Conservation (phyloP, 1,284 basidiomycete species). For the Apiotrichum brassicae region DNA sequence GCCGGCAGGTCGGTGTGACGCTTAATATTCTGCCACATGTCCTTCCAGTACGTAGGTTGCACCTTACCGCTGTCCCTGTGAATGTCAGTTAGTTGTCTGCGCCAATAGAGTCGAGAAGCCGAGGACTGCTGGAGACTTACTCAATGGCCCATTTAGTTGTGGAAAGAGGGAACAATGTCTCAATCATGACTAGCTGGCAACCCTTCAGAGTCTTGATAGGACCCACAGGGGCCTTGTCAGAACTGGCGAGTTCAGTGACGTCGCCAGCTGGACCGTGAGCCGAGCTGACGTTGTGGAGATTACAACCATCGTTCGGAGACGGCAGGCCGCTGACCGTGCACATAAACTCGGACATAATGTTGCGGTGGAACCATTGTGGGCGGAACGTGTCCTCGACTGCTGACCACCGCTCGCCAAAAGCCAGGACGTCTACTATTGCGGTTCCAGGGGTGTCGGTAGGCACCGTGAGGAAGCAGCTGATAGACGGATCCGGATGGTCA, state of each 20-base stretch:
- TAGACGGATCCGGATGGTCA: constrained; percentile 40
- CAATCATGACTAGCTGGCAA: constrained; percentile 31
- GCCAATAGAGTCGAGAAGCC: too few species aligned
- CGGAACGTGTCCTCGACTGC: constrained; percentile 42
- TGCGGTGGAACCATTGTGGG: constrained; percentile 57
- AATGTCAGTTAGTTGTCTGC: too few species aligned
- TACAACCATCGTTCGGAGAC: constrained; percentile 23
- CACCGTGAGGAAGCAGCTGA: constrained; percentile 31
- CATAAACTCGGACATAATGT: constrained; percentile 45
- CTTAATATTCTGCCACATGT: too few species aligned
- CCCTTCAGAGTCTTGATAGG: constrained; percentile 23
- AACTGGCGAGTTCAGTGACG: not conserved
- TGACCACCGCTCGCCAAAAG: constrained; percentile 22
- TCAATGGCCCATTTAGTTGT: constrained; percentile 30
- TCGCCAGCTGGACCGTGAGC: constrained; percentile 30
- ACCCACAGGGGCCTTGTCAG: constrained; percentile 9
- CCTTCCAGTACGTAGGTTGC: constrained; percentile 24
- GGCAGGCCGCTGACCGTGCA: constrained; percentile 14
- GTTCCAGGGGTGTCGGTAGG: constrained; percentile 56
- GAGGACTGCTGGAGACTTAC: too few species aligned
- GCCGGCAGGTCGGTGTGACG: too few species aligned
- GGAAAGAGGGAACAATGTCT: constrained; percentile 24
- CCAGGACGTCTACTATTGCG: constrained; percentile 34
- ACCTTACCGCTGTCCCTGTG: constrained; percentile 27
- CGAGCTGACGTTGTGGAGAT: constrained; percentile 28